These are phyloP conservation scores for Camelina hispida DNA, from an alignment of 345 rosid species.

Conservation along the genomic window DNA sequence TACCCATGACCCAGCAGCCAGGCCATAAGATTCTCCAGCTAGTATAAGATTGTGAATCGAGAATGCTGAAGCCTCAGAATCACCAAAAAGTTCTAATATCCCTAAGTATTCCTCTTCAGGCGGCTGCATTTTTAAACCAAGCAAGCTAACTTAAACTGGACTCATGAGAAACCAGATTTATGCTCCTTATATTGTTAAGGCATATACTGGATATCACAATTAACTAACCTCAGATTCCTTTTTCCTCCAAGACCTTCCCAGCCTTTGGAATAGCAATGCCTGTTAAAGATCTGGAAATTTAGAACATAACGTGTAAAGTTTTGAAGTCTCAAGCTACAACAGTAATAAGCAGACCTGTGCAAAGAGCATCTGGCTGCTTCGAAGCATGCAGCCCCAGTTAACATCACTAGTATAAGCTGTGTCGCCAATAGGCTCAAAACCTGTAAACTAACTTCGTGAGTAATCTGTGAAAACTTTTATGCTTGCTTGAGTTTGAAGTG, in stretches of 20 bases:
- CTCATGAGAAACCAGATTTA: conserved; percentile 4
- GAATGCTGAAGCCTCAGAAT: conserved; percentile 68
- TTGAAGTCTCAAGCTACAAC: neutral
- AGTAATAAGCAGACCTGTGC: conserved; percentile 64
- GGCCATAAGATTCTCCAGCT: conserved; percentile 85
- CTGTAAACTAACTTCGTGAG: conserved; percentile 50
- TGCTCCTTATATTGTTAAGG: conserved; percentile 35
- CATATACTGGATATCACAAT: neutral
- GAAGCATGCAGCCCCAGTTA: conserved; percentile 97
- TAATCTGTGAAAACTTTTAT: neutral
- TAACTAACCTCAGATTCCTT: conserved; percentile 55
- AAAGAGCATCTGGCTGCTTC: conserved; percentile 97
- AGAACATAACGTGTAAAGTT: neutral
- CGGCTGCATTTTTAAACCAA: conserved; percentile 83
- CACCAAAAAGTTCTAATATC: conserved; percentile 83
- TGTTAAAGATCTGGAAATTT: conserved; percentile 41
- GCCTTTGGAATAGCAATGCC: conserved; percentile 80
- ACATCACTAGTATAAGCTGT: conserved; percentile 75
- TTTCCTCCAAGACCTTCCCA: conserved; percentile 93
- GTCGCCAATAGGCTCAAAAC: conserved; percentile 78
- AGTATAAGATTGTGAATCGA: conserved; percentile 90
- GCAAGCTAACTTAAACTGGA: conserved; percentile 53
- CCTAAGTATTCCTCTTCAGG: conserved; percentile 67
- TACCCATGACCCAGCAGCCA: conserved; percentile 99
- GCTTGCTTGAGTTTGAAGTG: conserved; percentile 19